Conservation (phyloP, 495 filamentous ascomycete genomes). For the Stereocaulon alpinum region DNA sequence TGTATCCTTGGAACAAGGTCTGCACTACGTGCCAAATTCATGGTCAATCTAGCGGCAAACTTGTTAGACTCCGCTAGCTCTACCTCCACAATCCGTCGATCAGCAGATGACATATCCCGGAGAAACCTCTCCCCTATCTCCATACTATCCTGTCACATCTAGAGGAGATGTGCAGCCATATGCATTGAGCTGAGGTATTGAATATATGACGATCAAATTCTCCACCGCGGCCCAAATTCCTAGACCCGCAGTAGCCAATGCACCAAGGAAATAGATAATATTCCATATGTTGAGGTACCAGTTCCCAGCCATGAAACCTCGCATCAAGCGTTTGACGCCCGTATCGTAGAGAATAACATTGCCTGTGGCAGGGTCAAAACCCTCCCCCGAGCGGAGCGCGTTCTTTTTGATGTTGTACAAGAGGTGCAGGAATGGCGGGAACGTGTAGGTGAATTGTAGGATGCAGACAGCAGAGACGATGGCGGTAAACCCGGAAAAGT, state of each 20-base stretch:
- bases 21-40: too few relatives aligned
- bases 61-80: too few relatives aligned
- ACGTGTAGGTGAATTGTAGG: conserved; percentile 40
- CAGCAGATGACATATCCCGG: too few relatives aligned
- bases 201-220: conserved; percentile 13
- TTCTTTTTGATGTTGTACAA: conserved; percentile 37
- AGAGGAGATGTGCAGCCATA: conserved; percentile 13
- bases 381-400: conserved; percentile 33
- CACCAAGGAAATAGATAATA: conserved; percentile 31
- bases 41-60: too few relatives aligned
- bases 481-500: conserved; percentile 35
- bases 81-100: too few relatives aligned
- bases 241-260: conserved; percentile 29
- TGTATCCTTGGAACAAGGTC: too few relatives aligned
- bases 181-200: conserved; percentile 10
- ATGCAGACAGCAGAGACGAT: conserved; percentile 39
- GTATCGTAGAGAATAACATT: conserved; percentile 26
- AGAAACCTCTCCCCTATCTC: too few relatives aligned
- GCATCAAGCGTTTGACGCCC: conserved; percentile 29
- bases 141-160: conserved; percentile 6
- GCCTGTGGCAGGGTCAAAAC: conserved; percentile 38
- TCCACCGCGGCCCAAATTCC: conserved; percentile 26
- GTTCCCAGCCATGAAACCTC: conserved; percentile 30
- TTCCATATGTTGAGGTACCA: conserved; percentile 31
- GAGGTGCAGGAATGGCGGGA: conserved; percentile 38